phyloP scores from a whole-genome alignment of 2,329 filamentous ascomycete genomes.

The Phoma sp. region DNA sequence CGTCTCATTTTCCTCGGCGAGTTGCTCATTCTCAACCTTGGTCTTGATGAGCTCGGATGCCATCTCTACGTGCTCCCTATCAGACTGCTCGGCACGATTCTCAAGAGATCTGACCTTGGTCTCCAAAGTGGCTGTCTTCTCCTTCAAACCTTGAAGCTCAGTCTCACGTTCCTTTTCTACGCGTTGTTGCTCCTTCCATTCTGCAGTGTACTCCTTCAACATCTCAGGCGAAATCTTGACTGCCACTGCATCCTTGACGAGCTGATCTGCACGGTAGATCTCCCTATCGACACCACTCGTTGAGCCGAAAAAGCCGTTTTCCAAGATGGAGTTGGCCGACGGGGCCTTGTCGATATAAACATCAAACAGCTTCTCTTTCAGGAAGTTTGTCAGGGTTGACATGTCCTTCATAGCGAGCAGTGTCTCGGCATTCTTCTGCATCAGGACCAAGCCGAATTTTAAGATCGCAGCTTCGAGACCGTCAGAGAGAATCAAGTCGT shows the following conservation, averaged over 20 bases:
- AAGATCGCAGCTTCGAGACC: conserved; percentile 87
- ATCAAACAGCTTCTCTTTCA: conserved; percentile 94
- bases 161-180: conserved; percentile 80
- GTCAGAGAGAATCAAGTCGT: conserved; percentile 92
- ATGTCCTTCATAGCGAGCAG: conserved; percentile 89
- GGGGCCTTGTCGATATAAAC: conserved; percentile 96
- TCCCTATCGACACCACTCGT: conserved; percentile 91
- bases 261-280: conserved; percentile 90
- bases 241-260: conserved; percentile 90
- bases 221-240: conserved; percentile 84
- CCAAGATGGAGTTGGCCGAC: conserved; percentile 88
- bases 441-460: conserved; percentile 92
- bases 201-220: conserved; percentile 77
- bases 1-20: conserved; percentile 88
- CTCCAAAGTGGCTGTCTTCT: conserved; percentile 66
- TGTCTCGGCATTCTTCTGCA: conserved; percentile 87
- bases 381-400: conserved; percentile 82
- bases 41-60: conserved; percentile 90
- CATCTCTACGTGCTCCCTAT: conserved; percentile 87
- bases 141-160: conserved; percentile 74
- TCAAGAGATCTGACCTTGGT: conserved; percentile 83
- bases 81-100: conserved; percentile 84
- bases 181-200: conserved; percentile 94
- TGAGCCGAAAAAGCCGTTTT: conserved; percentile 96
- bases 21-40: conserved; percentile 90